These are phyloP conservation scores for Ceratocystis eucalypticola DNA, from an alignment of 2,329 filamentous ascomycete species.

Conservation along the genomic window DNA sequence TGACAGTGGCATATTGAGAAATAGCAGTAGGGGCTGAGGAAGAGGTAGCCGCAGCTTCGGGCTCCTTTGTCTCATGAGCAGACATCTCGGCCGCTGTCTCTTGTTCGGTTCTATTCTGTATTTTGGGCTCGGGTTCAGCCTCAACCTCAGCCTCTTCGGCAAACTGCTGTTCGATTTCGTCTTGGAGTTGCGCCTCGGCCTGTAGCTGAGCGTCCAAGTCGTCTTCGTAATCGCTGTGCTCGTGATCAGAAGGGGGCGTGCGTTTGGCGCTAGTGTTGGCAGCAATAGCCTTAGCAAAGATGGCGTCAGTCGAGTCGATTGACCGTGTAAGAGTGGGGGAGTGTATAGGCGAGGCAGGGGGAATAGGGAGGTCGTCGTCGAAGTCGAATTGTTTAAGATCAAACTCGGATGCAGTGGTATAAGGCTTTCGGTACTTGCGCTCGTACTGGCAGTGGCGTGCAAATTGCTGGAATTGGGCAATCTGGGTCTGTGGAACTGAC, in stretches of 20 bases:
- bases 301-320: conserved; percentile 44
- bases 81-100: not conserved
- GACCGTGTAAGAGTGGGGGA: conserved; percentile 43
- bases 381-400: conserved; percentile 80
- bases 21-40: conserved; percentile 29
- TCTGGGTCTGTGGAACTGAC: conserved; percentile 53
- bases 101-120: not conserved
- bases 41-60: not conserved
- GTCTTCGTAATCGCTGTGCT: conserved; percentile 10
- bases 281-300: conserved; percentile 36
- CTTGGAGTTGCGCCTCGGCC: conserved; percentile 15
- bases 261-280: conserved; percentile 35
- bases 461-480: conserved; percentile 66
- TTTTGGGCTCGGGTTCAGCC: not conserved
- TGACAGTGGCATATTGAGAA: conserved; percentile 61
- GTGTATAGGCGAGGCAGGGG: conserved; percentile 48
- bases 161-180: conserved; percentile 27
- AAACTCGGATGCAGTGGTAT: conserved; percentile 64
- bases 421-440: conserved; percentile 72
- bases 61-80: conserved; percentile 1
- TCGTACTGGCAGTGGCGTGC: conserved; percentile 96
- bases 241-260: conserved; percentile 21
- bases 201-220: conserved; percentile 15
- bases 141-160: conserved; percentile 35
- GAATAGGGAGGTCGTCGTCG: conserved; percentile 47